Evolutionary conservation across 164 flowering plant species (phyloP), one percentile per base, ranked within the genome.

Genomic region (Vitis rupestris): DNA sequence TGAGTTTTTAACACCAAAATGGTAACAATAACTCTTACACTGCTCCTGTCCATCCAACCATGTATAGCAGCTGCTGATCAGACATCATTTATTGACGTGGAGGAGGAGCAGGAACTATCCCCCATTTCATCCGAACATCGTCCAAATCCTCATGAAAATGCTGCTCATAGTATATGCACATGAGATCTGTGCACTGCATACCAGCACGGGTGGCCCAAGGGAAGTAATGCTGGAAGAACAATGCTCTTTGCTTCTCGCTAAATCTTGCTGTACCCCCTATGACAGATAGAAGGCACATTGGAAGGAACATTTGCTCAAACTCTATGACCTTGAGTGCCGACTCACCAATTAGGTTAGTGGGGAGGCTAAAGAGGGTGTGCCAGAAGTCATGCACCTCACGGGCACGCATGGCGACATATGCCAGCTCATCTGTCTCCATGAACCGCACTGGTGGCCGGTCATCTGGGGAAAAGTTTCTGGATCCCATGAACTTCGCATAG

Each of bases 341-440:
- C 70, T 95, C 99, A 2, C 99, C 98, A 19, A 95, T 88, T 76
- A 95, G 78, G 70, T 95, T 95, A 14, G 98, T 95, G 0, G 95
- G 98, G 31, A 95, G 92, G 37, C 67, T 89, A 70, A 95, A 95
- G 10, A 95, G 87, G 56, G 94, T 87, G 80, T 91, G 99, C 98
- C 99, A 93, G 72, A 95, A 90, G 73, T 95, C 98, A 67, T 95
- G 98, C 52, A 91, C 98, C 71, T 95, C 98, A 47, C 97, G 94
- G 14, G 97, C 95, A 17, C 94, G 82, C 82, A 83, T 91, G 10
- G 92, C 95, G 23, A 90, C 97, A 71, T 91, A 91, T 1, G 97
- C 95, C 58, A 95, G 80, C 65, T 95, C 97, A 52, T 93, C 97
- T 10, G 98, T 83, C 61, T 95, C 98, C 91, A 91, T 84, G 78